Percentiles rank a stretch among this genome's conserved stretches.
phyloP scores from a whole-genome alignment of 2,329 filamentous ascomycete genomes.

The Neonectria faginata region DNA sequence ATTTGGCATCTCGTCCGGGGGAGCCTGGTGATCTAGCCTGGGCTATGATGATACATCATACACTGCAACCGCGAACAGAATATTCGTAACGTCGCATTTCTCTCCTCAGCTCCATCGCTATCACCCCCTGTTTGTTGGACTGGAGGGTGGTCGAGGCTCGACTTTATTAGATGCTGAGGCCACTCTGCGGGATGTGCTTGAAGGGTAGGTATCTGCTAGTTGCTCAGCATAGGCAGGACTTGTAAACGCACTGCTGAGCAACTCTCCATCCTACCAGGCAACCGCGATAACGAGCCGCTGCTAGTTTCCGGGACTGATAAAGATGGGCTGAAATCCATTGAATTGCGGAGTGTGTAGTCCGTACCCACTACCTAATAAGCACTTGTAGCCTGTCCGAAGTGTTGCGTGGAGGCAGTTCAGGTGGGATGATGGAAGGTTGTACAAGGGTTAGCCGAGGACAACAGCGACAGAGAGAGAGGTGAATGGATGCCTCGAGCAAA shows the following conservation, averaged over 20 bases:
- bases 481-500: not conserved
- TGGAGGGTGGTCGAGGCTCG: slow-evolving; percentile 3
- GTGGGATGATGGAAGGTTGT: not conserved
- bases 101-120: not conserved
- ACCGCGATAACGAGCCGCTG: slow-evolving; percentile 1
- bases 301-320: slow-evolving; percentile 4
- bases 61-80: not conserved
- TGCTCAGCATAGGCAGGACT: not conserved
- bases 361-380: not conserved
- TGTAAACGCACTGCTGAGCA: not conserved
- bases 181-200: slow-evolving; percentile 13
- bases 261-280: slow-evolving; percentile 1
- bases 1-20: slow-evolving; percentile 7
- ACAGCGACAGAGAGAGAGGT: not conserved
- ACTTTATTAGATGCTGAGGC: slow-evolving; percentile 4
- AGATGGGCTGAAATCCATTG: not conserved
- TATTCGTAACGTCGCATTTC: not conserved
- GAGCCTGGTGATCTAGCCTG: slow-evolving; percentile 5
- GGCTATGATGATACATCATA: not conserved
- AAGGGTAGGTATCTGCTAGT: not conserved
- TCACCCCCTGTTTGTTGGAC: not conserved
- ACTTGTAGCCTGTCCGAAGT: not conserved
- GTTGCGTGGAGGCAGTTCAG: not conserved
- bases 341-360: not conserved
- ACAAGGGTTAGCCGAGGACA: not conserved